Evolutionary conservation across 2,329 filamentous ascomycete genomes (phyloP), one percentile per base, ranked within the genome.

Genomic region (Neopestalotiopsis clavispora): DNA sequence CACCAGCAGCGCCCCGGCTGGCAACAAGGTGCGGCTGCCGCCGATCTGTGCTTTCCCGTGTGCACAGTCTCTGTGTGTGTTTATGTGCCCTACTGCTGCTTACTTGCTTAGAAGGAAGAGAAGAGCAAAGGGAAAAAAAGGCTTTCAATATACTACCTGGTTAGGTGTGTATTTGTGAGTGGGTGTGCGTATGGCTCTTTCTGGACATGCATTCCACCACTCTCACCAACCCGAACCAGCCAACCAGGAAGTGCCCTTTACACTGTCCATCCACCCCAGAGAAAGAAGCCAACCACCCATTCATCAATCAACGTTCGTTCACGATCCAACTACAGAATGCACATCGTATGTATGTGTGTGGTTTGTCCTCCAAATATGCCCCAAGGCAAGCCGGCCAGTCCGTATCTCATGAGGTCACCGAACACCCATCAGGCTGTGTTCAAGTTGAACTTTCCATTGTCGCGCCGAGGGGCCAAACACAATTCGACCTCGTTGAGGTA

Each of bases 1-100:
- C 57, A 59, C 52, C 57, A 40, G 30, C 20, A 10, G 17, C 20
- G 17, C 45, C 20, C 45, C 45, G 45, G 45, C 45, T 52, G 52
- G 65, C 17, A 67, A 67, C 52, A 67, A 67, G 66, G 40, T 67
- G 66, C 58, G 66, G 66, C 66, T 67, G 17, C 23, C 59, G 66
- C 59, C 59, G 66, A 67, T 67, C 66, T 67, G 52, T 60, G 65
- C 65, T 40, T 60, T 58, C 63, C 63, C 42, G 49, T 23, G 49
- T 57, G 63, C 63, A 42, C 28, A 28, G n/a, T 23, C 30, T 28
- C 63, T 57, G 23, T 30, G 12, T 12, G 34, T 28, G 23, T 28
- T 30, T 52, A 14, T 52, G 45, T 52, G 45, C 45, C 20, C 45
- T n/a, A 20, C n/a, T 3, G 5, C 13, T 17, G 17, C 23, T 38